Base-by-base conservation (phyloP, 768 basidiomycete species). In the Naganishia randhawae region DNA sequence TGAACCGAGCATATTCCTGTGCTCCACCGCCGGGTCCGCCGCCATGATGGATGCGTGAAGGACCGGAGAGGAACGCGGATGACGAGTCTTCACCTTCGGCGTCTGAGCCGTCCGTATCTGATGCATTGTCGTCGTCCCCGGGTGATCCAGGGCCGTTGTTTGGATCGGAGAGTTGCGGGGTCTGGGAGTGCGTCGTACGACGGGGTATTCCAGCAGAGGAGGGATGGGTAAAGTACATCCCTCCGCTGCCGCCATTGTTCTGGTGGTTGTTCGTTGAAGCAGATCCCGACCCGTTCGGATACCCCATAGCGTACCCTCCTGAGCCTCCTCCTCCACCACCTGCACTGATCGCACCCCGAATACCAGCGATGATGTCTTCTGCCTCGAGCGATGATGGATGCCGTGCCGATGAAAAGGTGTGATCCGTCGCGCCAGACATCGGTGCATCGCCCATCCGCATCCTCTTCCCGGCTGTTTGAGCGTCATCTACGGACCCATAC, bases 51-150 rank as follows among this genome's bases (percentile, higher is more conserved):
- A 71, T 68, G 37, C 63, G 61, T 14, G 66, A 68, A 48, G 70
- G 72, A 65, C 14, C 14, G 14, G 41, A 42, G 41, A 19, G 41
- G 14, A 42, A 42, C 4, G 41, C 41, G 3, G 41, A 42, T 4
- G 7, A 6, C 3, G 41, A 42, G 14, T 75, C 73, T 19, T 75
- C 73, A 41, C 73, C 70, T 14, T 75, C 76, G 29, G 72, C 74
- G n/a, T 75, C 76, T 31, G 74, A 74, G 19, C 75, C 76, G 10
- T 78, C 73, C 17, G 69, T 70, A 52, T 76, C 76, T 22, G 67
- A 71, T 27, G 76, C 76, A n/a, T 25, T 63, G 16, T 70, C 74
- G 7, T 67, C 45, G 1, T 48, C 45, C 19, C 11, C n/a, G 1
- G 45, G 45, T 22, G 45, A 48, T 3, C n/a, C 45, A 3, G n/a